Evolutionary conservation across 2,329 filamentous ascomycete genomes (phyloP).

Genomic region (Aspergillus pseudotamarii): DNA sequence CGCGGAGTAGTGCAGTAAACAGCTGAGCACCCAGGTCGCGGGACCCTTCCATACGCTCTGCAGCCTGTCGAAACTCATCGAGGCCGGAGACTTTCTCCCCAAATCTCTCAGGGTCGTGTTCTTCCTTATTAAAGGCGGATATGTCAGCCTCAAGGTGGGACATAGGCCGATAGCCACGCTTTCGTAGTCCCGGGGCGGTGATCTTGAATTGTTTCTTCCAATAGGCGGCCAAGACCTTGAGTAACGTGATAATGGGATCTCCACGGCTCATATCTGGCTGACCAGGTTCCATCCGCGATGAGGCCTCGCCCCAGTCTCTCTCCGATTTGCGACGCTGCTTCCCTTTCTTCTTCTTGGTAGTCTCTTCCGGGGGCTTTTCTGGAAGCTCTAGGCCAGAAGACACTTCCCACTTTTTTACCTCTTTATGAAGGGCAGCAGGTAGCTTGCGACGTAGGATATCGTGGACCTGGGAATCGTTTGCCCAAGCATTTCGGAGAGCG

Average conservation of each 20-base stretch:
- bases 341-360: slow-evolving; percentile 45
- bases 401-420: slow-evolving; percentile 72
- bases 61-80: slow-evolving; percentile 68
- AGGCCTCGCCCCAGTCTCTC: slow-evolving; percentile 73
- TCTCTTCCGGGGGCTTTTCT: slow-evolving; percentile 43
- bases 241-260: slow-evolving; percentile 75
- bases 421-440: slow-evolving; percentile 67
- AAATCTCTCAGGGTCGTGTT: slow-evolving; percentile 64
- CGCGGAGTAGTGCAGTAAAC: slow-evolving; percentile 82
- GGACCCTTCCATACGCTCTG: slow-evolving; percentile 74
- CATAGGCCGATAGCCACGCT: slow-evolving; percentile 84
- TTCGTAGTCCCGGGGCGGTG: slow-evolving; percentile 78
- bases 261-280: slow-evolving; percentile 77
- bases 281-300: slow-evolving; percentile 69
- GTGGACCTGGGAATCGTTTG: slow-evolving; percentile 76
- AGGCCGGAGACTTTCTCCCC: slow-evolving; percentile 74
- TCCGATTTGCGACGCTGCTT: slow-evolving; percentile 44
- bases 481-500: slow-evolving; percentile 78
- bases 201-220: slow-evolving; percentile 85
- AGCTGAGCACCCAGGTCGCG: slow-evolving; percentile 86
- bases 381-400: slow-evolving; percentile 64
- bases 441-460: slow-evolving; percentile 75
- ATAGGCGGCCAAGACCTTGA: slow-evolving; percentile 77
- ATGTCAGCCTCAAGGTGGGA: slow-evolving; percentile 73
- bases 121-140: slow-evolving; percentile 67